These are phyloP conservation scores for Phytophthora podocarpi DNA, from an alignment of 352 stramenopile genomes.

Conservation along the genomic window DNA sequence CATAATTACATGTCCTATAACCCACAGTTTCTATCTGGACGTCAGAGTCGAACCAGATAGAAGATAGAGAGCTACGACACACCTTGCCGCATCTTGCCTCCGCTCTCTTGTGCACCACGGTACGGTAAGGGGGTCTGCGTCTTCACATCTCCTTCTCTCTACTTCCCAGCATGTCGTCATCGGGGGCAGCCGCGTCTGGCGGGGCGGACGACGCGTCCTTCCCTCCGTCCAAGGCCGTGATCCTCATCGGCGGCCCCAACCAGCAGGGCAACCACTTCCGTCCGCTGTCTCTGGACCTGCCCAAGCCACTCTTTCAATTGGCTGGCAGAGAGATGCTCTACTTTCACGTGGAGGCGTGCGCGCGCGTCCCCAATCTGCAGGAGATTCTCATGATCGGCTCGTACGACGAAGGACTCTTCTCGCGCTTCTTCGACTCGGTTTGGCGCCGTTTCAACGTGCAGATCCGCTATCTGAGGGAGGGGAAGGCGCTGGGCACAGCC, in stretches of 20 bases:
- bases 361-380: slow-evolving; percentile 79
- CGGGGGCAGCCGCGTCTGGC: slow-evolving; percentile 20
- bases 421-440: slow-evolving; percentile 87
- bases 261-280: slow-evolving; percentile 90
- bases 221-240: slow-evolving; percentile 83
- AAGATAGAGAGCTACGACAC: too few species aligned
- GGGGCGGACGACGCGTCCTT: slow-evolving; percentile 57
- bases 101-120: too few species aligned
- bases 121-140: too few species aligned
- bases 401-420: slow-evolving; percentile 90
- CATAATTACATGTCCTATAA: neutral
- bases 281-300: slow-evolving; percentile 83
- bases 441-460: slow-evolving; percentile 83
- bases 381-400: slow-evolving; percentile 91
- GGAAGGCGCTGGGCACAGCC: slow-evolving; percentile 82
- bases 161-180: slow-evolving; percentile 18
- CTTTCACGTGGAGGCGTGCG: slow-evolving; percentile 88
- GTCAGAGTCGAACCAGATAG: neutral
- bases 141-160: neutral
- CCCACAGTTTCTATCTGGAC: slow-evolving; percentile 2
- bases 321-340: slow-evolving; percentile 88
- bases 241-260: slow-evolving; percentile 87
- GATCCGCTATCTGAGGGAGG: slow-evolving; percentile 84
- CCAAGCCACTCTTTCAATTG: slow-evolving; percentile 89
- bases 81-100: too few species aligned